These are phyloP conservation scores for Penicillium malachiteum DNA, from an alignment of 495 filamentous ascomycete genomes.

Conservation along the genomic window DNA sequence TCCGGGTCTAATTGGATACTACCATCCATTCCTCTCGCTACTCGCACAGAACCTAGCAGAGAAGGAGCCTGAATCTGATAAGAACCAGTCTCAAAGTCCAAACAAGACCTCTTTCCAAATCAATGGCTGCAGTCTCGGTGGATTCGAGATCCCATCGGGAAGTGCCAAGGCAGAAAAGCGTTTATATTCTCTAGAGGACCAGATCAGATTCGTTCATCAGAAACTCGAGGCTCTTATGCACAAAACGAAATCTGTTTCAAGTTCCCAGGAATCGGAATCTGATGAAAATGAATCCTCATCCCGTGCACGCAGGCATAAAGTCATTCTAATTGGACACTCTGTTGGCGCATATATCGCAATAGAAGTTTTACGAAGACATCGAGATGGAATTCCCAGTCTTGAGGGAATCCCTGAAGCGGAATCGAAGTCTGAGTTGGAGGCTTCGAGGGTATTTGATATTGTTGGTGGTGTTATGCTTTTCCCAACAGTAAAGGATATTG, in stretches of 20 bases:
- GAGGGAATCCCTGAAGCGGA: constrained; percentile 7
- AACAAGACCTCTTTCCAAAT: constrained; percentile 39
- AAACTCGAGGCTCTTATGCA: constrained; percentile 23
- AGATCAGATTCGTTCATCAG: constrained; percentile 53
- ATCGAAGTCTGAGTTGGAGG: neutral
- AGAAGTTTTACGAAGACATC: constrained; percentile 62
- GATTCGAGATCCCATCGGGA: constrained; percentile 58
- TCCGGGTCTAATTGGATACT: constrained; percentile 82
- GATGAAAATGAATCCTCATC: neutral
- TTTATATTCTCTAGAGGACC: constrained; percentile 53
- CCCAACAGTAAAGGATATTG: constrained; percentile 75
- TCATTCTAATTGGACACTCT: constrained; percentile 82
- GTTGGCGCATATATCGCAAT: constrained; percentile 78
- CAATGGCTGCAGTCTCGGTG: constrained; percentile 68
- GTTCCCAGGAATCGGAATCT: too few relatives aligned
- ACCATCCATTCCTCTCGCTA: constrained; percentile 65
- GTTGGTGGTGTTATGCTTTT: constrained; percentile 68
- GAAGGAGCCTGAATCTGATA: too few relatives aligned
- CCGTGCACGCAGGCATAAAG: constrained; percentile 31
- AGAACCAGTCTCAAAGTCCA: neutral
- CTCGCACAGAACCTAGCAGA: constrained; percentile 32
- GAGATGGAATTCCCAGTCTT: constrained; percentile 16
- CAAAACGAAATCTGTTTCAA: neutral
- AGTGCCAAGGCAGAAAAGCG: neutral
- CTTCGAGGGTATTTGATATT: constrained; percentile 38